Evolutionary conservation across 2,329 filamentous ascomycete genomes (phyloP), one percentile per base, ranked within the genome.

Genomic region (Lecanicillium sp.): DNA sequence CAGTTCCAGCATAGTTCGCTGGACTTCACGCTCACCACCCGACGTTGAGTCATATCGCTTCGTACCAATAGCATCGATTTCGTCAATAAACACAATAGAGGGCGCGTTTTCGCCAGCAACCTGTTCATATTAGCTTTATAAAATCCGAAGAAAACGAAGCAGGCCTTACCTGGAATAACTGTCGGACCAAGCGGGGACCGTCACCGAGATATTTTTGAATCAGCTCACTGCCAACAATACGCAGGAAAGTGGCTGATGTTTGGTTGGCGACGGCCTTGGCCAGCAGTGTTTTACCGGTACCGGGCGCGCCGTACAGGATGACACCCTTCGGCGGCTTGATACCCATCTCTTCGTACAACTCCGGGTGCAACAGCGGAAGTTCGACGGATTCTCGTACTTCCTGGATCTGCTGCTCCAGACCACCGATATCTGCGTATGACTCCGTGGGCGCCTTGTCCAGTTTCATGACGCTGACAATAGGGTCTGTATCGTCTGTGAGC

Each of bases 271-370:
- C 93, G 9, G 93, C 93, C 74, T 97, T 97, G 52, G 93, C 93
- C 50, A 98, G 75, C 3, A 96, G 75, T 5, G 90, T 97, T 74
- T 97, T 98, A 68, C 93, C 93, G 8, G 93, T 98, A 68, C 93
- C 93, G 0, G 93, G 93, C 5, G 89, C 90, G 71, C 93, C 93
- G 66, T 98, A 98, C 21, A 98, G 84, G 62, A 98, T 98, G 59
- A 98, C 93, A 78, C 93, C 93, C 79, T 98, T 98, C 52, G 93
- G 93, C 4, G 93, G 93, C 71, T 98, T 98, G 78, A 98, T 97
- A 62, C 93, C 93, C 93, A 98, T 98, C 74, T 98, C 93, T 69
- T 98, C 93, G 70, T 98, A 98, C 44, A 98, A 74, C 70, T 98
- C 93, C 0, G 93, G 93, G 65, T 98, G 93, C 51, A 98, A 76